Evolutionary conservation across 2,329 filamentous ascomycete genomes (phyloP).

Genomic region (Lecanosticta acicola): DNA sequence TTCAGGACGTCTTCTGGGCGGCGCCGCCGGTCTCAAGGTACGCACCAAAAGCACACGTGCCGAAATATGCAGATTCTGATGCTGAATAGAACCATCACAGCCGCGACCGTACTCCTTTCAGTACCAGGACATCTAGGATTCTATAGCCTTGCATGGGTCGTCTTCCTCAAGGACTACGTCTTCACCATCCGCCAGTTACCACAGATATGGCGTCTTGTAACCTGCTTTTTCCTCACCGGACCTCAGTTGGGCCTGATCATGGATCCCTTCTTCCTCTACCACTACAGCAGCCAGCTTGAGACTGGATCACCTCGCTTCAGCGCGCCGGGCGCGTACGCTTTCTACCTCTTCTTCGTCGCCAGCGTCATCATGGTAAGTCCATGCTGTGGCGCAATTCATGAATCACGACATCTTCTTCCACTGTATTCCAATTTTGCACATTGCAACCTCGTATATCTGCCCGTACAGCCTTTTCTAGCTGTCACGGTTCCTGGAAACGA

Average conservation of each 20-base stretch:
- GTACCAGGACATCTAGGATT: constrained; percentile 55
- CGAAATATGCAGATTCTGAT: constrained; percentile 37
- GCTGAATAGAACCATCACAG: constrained; percentile 61
- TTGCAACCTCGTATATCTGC: constrained; percentile 55
- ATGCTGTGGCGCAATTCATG: constrained; percentile 2
- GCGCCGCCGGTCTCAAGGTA: constrained; percentile 64
- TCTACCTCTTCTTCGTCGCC: constrained; percentile 71
- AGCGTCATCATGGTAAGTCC: constrained; percentile 69
- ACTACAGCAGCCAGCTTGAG: constrained; percentile 71
- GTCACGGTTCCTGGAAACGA: constrained; percentile 52
- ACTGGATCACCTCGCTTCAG: constrained; percentile 64
- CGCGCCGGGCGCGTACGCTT: constrained; percentile 70
- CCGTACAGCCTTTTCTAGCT: constrained; percentile 48
- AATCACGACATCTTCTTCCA: constrained; percentile 5
- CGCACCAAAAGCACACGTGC: constrained; percentile 20
- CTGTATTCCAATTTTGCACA: constrained; percentile 20
- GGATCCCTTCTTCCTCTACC: constrained; percentile 74
- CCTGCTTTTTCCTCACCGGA: constrained; percentile 56
- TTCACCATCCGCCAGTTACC: constrained; percentile 52
- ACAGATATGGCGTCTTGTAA: constrained; percentile 55
- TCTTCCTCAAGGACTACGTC: constrained; percentile 47
- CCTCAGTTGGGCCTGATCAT: constrained; percentile 55
- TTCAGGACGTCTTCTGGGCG: constrained; percentile 43
- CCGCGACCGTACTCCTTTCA: constrained; percentile 58
- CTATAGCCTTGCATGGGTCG: constrained; percentile 47